Conservation (phyloP, 306 rosid species). For the Phaseolus lunatus region DNA sequence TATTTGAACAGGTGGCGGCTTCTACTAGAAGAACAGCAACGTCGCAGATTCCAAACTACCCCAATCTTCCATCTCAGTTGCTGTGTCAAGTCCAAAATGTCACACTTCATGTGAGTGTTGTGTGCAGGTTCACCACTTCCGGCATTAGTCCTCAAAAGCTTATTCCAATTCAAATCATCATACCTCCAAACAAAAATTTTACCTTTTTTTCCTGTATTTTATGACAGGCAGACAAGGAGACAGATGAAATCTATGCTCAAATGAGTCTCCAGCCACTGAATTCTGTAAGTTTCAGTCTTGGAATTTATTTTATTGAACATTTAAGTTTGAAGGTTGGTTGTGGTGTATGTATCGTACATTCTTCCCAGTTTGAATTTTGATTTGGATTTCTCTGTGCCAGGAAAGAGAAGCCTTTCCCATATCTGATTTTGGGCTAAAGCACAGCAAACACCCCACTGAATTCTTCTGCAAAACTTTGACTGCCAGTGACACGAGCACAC, state of each 20-base stretch:
- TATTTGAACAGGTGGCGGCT: conserved; percentile 79
- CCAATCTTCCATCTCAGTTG: conserved; percentile 88
- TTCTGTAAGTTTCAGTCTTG: conserved; percentile 62
- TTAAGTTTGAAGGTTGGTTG: neutral
- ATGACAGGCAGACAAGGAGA: conserved; percentile 89
- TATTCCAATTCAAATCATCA: conserved; percentile 20
- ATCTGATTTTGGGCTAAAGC: conserved; percentile 81
- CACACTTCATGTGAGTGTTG: conserved; percentile 74
- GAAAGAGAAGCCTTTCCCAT: conserved; percentile 90
- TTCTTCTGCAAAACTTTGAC: conserved; percentile 97
- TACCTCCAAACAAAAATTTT: neutral
- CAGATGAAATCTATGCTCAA: conserved; percentile 96
- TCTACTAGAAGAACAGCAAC: conserved; percentile 92
- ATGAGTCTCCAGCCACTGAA: conserved; percentile 93
- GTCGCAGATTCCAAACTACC: conserved; percentile 95
- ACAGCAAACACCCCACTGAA: conserved; percentile 89
- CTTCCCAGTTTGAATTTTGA: conserved; percentile 19
- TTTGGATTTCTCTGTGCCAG: conserved; percentile 48
- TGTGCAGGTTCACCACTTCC: neutral
- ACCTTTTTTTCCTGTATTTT: conserved; percentile 31
- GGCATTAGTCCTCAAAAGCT: neutral
- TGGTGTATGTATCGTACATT: conserved; percentile 15
- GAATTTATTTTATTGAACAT: conserved; percentile 19
- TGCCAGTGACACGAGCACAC: conserved; percentile 96
- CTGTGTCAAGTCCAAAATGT: conserved; percentile 89